phyloP scores from a whole-genome alignment of 2,329 filamentous ascomycete genomes.

The Pseudopithomyces maydicus region DNA sequence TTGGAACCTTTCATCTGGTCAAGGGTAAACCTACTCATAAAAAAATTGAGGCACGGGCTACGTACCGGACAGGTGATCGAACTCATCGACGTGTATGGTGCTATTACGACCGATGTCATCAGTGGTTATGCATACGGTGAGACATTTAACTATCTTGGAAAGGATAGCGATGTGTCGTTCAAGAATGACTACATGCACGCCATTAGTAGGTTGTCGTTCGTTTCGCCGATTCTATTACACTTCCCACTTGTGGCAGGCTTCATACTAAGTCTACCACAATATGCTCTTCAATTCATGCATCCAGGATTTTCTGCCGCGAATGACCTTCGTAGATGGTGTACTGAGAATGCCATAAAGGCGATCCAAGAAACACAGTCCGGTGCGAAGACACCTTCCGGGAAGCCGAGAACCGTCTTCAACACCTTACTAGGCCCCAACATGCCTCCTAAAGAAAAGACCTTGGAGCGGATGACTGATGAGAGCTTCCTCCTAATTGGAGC shows the following conservation, averaged over 20 bases:
- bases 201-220: neutral
- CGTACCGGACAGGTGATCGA: slow-evolving; percentile 3
- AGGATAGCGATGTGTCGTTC: neutral
- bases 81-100: slow-evolving; percentile 5
- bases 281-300: neutral
- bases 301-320: neutral
- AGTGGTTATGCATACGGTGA: slow-evolving; percentile 15
- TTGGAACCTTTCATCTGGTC: slow-evolving; percentile 26
- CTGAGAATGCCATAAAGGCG: neutral
- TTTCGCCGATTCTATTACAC: neutral
- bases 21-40: slow-evolving; percentile 10
- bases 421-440: slow-evolving; percentile 9
- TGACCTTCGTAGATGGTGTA: slow-evolving; percentile 2
- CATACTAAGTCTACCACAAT: slow-evolving; percentile 2
- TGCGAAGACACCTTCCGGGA: neutral
- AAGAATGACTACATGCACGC: slow-evolving; percentile 2
- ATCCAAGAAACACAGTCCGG: neutral
- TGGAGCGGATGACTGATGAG: slow-evolving; percentile 38
- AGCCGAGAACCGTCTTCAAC: slow-evolving; percentile 7
- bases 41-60: slow-evolving; percentile 5
- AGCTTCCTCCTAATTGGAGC: slow-evolving; percentile 35
- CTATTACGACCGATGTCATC: slow-evolving; percentile 20
- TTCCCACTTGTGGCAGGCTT: slow-evolving; percentile 2
- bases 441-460: slow-evolving; percentile 28
- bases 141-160: slow-evolving; percentile 8